Evolutionary conservation across 2,329 filamentous ascomycete species (phyloP), one percentile per base, ranked within the genome.

Genomic region (Monosporascus sp.): DNA sequence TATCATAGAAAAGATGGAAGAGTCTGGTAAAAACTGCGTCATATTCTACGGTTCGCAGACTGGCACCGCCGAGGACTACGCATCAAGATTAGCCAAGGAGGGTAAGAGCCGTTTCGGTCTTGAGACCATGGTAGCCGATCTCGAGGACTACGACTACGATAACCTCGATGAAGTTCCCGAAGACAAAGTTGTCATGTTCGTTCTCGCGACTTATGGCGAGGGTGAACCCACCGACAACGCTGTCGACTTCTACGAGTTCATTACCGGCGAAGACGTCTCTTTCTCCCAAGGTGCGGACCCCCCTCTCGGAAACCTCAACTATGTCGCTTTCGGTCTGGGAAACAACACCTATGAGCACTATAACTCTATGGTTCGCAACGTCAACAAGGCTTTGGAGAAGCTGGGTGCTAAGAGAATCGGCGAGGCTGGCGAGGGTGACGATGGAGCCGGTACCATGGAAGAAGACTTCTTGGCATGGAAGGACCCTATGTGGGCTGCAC

Each of bases 261-360:
- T 97, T 66, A 89, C 83, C 49, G 82, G 82, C 60, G 92, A 97
- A 18, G 90, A 94, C 53, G 78, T 87, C 53, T 75, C 82, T 61
- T 97, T 97, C 74, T 89, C 88, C 61, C 83, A 91, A 66, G 82
- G 85, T 63, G 74, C 72, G 46, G 88, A 93, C 22, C 81, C 87
- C 57, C 82, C 93, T 49, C 83, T 99, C 51, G 79, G 76, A 50
- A 92, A 90, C 65, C 82, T 99, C 68, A 93, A 92, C 71, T 99
- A 92, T 68, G 91, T 99, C 66, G 83, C 91, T 53, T 99, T 99
- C 66, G 94, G 94, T 66, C 85, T 99, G 39, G 94, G 94, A 62
- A 99, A 99, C 80, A 99, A 97, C 78, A 97, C 94, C 27, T 99
- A 99, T 70, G 94, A 99, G 70, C 94, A 99, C 78, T 99, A 97